Percentiles rank a stretch among this genome's conserved stretches.
These are phyloP conservation scores for Solanum tacnaense DNA, from an alignment of 257 asterid species.

Conservation along the genomic window DNA sequence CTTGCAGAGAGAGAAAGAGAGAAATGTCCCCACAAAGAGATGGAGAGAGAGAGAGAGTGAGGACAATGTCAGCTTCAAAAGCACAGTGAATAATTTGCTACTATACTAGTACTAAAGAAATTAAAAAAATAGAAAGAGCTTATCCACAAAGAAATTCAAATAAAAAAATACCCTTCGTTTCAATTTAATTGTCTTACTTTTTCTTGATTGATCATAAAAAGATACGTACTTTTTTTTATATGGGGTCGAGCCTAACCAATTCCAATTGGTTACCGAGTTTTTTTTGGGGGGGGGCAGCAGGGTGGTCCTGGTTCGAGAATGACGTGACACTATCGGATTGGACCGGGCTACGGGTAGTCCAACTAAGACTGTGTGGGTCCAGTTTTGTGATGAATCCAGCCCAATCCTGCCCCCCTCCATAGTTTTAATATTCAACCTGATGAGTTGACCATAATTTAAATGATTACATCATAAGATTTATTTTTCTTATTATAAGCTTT, in stretches of 20 bases:
- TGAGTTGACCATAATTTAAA: no score
- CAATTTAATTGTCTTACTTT: not conserved
- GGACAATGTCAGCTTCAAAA: not conserved
- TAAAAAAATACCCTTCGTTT: not conserved
- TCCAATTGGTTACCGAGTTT: not conserved
- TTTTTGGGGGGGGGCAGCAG: not conserved
- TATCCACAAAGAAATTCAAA: not conserved
- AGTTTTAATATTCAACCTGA: not conserved
- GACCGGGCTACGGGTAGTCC: not conserved
- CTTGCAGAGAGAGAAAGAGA: not conserved
- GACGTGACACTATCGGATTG: not conserved
- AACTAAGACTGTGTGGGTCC: not conserved
- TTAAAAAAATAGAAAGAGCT: not conserved
- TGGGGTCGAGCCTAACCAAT: rapidly evolving
- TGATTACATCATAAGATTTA: no score
- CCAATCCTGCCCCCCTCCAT: no score
- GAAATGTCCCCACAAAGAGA: not conserved
- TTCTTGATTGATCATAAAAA: no score
- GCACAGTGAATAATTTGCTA: not conserved
- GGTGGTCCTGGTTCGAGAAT: not conserved
- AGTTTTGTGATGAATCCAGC: not conserved
- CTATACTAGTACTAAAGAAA: not conserved
- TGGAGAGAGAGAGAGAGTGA: not conserved
- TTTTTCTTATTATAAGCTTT: no score
- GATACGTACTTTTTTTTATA: no score